These are phyloP conservation scores for Moricandia moricandioides DNA, from an alignment of 345 rosid genomes.

Conservation along the genomic window DNA sequence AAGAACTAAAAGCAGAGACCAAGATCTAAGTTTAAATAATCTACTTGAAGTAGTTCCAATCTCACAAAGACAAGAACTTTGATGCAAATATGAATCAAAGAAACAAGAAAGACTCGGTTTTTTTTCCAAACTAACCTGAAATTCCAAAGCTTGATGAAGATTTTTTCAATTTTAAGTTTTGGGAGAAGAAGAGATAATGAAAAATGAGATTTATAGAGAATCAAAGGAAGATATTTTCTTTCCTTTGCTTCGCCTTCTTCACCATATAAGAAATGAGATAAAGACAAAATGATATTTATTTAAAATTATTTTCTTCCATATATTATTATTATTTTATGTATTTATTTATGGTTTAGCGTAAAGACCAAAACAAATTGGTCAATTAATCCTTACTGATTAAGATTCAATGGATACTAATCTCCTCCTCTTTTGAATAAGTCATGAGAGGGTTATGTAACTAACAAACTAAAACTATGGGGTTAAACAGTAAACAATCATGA, in stretches of 20 bases:
- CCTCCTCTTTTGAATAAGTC: not conserved
- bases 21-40: not conserved
- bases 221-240: not conserved
- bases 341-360: slow-evolving; percentile 11
- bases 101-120: slow-evolving; percentile 1
- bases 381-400: not conserved
- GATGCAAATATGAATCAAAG: not conserved
- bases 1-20: not conserved
- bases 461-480: not conserved
- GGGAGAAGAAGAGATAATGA: not conserved
- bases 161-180: too few relatives aligned
- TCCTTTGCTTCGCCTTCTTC: not conserved
- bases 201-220: not conserved
- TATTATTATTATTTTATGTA: not conserved
- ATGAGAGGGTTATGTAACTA: not conserved
- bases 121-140: slow-evolving; percentile 1
- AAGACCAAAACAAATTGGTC: slow-evolving; percentile 6
- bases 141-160: not conserved
- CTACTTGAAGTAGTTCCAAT: not conserved
- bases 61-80: not conserved
- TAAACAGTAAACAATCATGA: not conserved
- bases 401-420: not conserved
- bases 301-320: not conserved
- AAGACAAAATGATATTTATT: not conserved
- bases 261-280: not conserved